A percentile compares a stretch with the other conserved stretches of the same genome.
Evolutionary conservation across 83 land plant genomes (phyloP).

Genomic region (Picea mariana): DNA sequence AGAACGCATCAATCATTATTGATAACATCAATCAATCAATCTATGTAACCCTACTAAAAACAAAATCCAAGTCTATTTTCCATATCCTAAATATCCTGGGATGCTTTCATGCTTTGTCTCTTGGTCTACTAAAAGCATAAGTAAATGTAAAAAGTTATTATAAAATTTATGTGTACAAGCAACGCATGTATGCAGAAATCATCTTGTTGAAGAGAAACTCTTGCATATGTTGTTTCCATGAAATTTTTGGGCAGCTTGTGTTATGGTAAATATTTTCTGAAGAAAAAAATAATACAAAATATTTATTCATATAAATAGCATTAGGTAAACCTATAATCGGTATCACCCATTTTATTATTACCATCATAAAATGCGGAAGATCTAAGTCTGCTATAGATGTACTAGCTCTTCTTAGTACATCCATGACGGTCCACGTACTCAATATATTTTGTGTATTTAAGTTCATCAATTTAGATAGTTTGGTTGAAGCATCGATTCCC

Average conservation of each 20-base stretch:
- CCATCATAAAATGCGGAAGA: too few species aligned
- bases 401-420: too few species aligned
- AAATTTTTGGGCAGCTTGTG: constrained; percentile 77
- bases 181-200: constrained; percentile 92
- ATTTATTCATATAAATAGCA: neutral
- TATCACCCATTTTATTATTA: neutral
- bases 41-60: neutral
- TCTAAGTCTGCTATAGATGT: too few species aligned
- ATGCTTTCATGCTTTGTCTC: neutral
- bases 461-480: too few species aligned
- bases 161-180: constrained; percentile 74
- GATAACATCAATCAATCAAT: neutral
- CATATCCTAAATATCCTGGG: neutral
- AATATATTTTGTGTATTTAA: too few species aligned
- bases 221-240: constrained; percentile 78
- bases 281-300: neutral
- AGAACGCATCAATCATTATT: neutral
- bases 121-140: neutral
- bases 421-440: too few species aligned
- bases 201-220: constrained; percentile 68
- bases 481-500: too few species aligned
- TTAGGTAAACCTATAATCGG: too few species aligned
- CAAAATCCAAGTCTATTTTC: neutral
- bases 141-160: neutral
- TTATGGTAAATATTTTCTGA: constrained; percentile 82